Evolutionary conservation across 2,329 filamentous ascomycete genomes (phyloP).

Genomic region (Aplosporella prunicola): DNA sequence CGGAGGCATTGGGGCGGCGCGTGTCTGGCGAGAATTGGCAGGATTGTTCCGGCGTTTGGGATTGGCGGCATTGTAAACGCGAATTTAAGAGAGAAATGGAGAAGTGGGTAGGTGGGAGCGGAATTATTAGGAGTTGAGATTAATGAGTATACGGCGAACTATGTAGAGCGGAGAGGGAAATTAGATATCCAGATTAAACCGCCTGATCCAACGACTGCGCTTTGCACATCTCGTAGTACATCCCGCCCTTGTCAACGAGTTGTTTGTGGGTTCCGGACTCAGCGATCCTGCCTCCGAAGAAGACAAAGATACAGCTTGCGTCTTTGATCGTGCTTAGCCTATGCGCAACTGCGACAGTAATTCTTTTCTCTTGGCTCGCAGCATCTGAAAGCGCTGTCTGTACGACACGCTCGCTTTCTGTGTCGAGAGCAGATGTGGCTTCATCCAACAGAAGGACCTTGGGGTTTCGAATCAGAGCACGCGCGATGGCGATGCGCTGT

Average conservation of each 20-base stretch:
- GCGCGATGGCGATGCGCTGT: constrained; percentile 47
- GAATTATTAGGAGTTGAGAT: too few species aligned
- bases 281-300: constrained; percentile 28
- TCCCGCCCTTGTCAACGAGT: constrained; percentile 27
- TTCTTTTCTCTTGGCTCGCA: constrained; percentile 27
- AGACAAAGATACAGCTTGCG: constrained; percentile 33
- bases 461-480: constrained; percentile 45
- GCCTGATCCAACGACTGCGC: constrained; percentile 32
- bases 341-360: constrained; percentile 35
- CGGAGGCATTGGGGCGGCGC: too few species aligned
- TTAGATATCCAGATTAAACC: too few species aligned
- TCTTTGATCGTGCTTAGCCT: constrained; percentile 29
- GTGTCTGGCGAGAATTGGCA: too few species aligned
- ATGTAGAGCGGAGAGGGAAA: too few species aligned
- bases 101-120: too few species aligned
- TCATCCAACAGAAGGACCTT: constrained; percentile 49
- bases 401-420: constrained; percentile 56
- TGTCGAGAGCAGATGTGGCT: constrained; percentile 52
- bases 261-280: constrained; percentile 33
- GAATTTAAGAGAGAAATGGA: too few species aligned
- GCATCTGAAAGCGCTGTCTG: constrained; percentile 56
- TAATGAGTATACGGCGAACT: too few species aligned
- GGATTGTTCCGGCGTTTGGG: too few species aligned
- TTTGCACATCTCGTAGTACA: constrained; percentile 37
- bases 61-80: too few species aligned